Evolutionary conservation across 306 rosid species (phyloP).

Genomic region (Argentina anserina): DNA sequence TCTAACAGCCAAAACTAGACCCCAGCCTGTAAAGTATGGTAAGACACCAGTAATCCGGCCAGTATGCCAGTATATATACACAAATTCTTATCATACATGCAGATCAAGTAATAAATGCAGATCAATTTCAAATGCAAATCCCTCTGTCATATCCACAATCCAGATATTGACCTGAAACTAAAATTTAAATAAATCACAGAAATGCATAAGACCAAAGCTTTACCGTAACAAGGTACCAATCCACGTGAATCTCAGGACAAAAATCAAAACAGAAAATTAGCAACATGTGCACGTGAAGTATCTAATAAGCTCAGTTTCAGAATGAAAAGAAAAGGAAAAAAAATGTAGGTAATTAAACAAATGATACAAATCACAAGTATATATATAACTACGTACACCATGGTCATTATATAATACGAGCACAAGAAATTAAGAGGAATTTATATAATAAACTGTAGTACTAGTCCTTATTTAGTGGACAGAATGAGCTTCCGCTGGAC

Average conservation of each 20-base stretch:
- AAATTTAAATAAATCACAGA: not conserved
- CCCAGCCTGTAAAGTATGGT: not conserved
- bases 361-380: not conserved
- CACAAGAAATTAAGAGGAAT: not conserved
- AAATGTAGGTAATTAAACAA: not conserved
- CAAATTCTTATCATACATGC: not conserved
- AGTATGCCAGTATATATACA: not conserved
- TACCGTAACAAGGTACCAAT: not conserved
- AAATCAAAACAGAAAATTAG: not conserved
- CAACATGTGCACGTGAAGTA: not conserved
- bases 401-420: not conserved
- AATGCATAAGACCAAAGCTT: not conserved
- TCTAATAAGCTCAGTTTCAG: not conserved
- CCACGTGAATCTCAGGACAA: slow-evolving; percentile 11
- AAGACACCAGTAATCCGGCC: not conserved
- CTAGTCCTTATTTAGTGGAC: not conserved
- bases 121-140: not conserved
- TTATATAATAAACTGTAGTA: not conserved
- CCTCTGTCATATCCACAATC: not conserved
- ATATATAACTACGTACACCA: too few relatives aligned
- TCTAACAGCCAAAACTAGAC: not conserved
- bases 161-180: not conserved
- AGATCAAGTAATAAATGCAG: not conserved
- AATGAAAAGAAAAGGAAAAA: not conserved
- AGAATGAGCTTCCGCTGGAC: not conserved